Evolutionary conservation across 2,329 filamentous ascomycete species (phyloP).

Genomic region (Elsinoe fawcettii): DNA sequence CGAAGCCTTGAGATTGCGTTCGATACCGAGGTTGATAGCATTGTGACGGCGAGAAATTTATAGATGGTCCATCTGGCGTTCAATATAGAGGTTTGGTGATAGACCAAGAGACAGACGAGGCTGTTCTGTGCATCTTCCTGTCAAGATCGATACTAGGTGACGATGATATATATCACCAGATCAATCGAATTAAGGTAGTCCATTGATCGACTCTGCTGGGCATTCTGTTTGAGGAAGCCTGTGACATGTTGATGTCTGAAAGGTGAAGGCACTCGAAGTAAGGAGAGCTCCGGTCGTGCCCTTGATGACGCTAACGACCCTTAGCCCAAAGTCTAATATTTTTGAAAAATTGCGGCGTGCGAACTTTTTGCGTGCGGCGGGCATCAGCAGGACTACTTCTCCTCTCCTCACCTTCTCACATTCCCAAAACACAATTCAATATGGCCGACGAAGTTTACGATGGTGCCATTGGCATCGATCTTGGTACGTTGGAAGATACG

Average conservation of each 20-base stretch:
- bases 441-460: constrained; percentile 99
- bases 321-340: constrained; percentile 12
- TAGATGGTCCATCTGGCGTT: background rate
- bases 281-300: background rate
- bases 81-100: background rate
- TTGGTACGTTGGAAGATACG: constrained; percentile 59
- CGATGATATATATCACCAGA: background rate
- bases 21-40: too few species aligned
- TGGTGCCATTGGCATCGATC: constrained; percentile 99
- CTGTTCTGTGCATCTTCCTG: background rate
- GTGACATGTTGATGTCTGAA: background rate
- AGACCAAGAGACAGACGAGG: background rate
- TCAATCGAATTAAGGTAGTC: too few species aligned
- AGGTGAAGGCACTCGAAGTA: background rate
- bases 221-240: too few species aligned
- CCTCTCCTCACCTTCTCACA: constrained; percentile 2
- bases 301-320: background rate
- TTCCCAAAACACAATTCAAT: constrained; percentile 28
- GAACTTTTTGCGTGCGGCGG: constrained; percentile 5
- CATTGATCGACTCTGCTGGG: too few species aligned
- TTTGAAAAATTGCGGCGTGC: constrained; percentile 3
- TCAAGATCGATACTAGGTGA: background rate
- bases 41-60: too few species aligned
- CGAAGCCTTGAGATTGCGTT: background rate
- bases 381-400: background rate